Conservation (phyloP, 768 basidiomycete genomes). For the Paxillus involutus region DNA sequence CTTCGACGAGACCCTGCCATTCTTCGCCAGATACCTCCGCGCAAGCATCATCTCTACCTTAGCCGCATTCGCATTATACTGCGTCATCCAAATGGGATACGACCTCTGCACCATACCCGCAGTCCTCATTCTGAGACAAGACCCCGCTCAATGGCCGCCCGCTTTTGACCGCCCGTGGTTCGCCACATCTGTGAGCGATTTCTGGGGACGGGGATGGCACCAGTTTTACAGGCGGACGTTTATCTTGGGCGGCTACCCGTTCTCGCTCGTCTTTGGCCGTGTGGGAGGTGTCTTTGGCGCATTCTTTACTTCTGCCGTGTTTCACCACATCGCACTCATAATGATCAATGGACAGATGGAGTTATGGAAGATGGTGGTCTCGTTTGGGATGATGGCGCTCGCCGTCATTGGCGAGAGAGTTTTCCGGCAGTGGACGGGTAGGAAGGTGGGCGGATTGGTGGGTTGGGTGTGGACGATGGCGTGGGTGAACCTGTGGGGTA, state of each 20-base stretch:
- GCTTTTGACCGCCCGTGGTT: slow-evolving; percentile 31
- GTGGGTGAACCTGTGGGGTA: slow-evolving; percentile 24
- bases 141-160: slow-evolving; percentile 31
- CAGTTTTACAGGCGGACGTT: slow-evolving; percentile 34
- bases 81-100: slow-evolving; percentile 39
- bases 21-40: slow-evolving; percentile 28
- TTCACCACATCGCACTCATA: slow-evolving; percentile 56
- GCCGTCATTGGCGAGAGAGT: slow-evolving; percentile 46
- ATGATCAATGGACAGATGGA: slow-evolving; percentile 54
- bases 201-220: slow-evolving; percentile 39
- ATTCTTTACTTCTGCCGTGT: slow-evolving; percentile 53
- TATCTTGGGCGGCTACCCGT: slow-evolving; percentile 27
- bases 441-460: slow-evolving; percentile 24
- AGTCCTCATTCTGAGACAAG: slow-evolving; percentile 24
- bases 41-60: slow-evolving; percentile 44
- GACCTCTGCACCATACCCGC: slow-evolving; percentile 19
- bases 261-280: slow-evolving; percentile 42
- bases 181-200: slow-evolving; percentile 34
- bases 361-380: slow-evolving; percentile 38
- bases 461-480: slow-evolving; percentile 35
- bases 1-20: slow-evolving; percentile 30
- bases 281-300: slow-evolving; percentile 49
- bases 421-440: slow-evolving; percentile 22
- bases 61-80: slow-evolving; percentile 45
- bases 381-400: slow-evolving; percentile 54